Conservation (phyloP, 2,329 filamentous ascomycete species). For the Botryotinia calthae region DNA sequence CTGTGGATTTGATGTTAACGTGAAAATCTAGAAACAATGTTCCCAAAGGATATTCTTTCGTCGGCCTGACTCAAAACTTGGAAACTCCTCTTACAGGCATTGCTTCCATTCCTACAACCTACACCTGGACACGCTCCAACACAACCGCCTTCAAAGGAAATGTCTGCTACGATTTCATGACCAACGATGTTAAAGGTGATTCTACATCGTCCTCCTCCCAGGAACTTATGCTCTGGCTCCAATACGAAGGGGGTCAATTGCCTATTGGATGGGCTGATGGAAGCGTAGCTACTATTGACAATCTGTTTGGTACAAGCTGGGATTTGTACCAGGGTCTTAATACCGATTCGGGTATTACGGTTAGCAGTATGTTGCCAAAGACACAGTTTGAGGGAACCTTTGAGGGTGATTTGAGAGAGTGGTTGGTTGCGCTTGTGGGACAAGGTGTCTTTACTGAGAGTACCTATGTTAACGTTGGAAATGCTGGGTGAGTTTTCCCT, state of each 20-base stretch:
- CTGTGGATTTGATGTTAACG: background rate
- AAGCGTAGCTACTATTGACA: conserved; percentile 5
- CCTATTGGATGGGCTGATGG: background rate
- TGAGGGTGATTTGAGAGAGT: conserved; percentile 1
- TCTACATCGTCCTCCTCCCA: conserved; percentile 21
- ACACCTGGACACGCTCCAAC: conserved; percentile 1
- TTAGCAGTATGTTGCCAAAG: background rate
- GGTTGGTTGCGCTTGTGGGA: background rate
- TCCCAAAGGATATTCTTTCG: conserved; percentile 1
- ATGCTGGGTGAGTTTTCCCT: conserved; percentile 1
- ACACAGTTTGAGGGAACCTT: background rate
- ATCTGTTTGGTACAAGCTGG: conserved; percentile 1
- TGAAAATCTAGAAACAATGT: background rate
- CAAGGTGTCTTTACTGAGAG: background rate
- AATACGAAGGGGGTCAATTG: conserved; percentile 1
- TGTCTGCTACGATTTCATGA: conserved; percentile 10
- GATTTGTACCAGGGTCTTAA: background rate
- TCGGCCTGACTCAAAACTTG: background rate
- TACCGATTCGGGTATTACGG: background rate
- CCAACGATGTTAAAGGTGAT: background rate
- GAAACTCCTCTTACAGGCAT: background rate
- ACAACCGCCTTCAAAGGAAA: conserved; percentile 10
- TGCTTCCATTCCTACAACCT: background rate
- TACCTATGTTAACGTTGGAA: conserved; percentile 1
- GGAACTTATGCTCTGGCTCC: conserved; percentile 6